Conservation (phyloP, 2,329 filamentous ascomycete species). For the Pyricularia grisea region DNA sequence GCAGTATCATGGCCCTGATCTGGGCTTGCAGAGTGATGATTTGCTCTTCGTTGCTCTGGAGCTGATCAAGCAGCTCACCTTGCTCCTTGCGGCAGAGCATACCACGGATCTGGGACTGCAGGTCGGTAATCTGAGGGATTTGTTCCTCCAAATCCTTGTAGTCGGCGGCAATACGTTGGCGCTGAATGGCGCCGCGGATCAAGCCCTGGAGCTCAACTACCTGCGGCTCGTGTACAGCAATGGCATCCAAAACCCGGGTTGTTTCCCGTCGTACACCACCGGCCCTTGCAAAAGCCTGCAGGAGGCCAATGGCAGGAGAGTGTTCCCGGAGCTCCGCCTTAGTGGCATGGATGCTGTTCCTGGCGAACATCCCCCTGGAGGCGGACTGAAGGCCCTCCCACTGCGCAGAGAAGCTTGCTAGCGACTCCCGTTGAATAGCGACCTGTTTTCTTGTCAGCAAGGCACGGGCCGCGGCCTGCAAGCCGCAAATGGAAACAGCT, state of each 20-base stretch:
- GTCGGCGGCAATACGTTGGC: conserved; percentile 38
- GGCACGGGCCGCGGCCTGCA: conserved; percentile 61
- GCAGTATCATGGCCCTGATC: conserved; percentile 68
- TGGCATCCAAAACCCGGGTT: conserved; percentile 33
- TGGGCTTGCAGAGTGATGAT: conserved; percentile 66
- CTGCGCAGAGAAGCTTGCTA: conserved; percentile 37
- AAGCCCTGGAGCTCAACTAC: conserved; percentile 46
- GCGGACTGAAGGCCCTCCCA: conserved; percentile 42
- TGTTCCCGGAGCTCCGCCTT: conserved; percentile 39
- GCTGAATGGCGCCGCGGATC: conserved; percentile 52
- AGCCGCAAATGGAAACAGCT: conserved; percentile 36
- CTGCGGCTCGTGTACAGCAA: conserved; percentile 34
- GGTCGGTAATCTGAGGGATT: conserved; percentile 42
- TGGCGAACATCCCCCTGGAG: conserved; percentile 37
- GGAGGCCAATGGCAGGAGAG: conserved; percentile 27
- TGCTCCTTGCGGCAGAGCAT: conserved; percentile 52
- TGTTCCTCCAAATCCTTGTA: conserved; percentile 48
- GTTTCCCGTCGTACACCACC: conserved; percentile 43
- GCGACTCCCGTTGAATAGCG: conserved; percentile 36
- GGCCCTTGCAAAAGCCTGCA: conserved; percentile 46
- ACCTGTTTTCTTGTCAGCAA: conserved; percentile 48
- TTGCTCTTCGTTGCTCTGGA: conserved; percentile 58
- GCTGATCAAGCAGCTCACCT: conserved; percentile 54
- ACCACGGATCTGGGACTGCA: conserved; percentile 64
- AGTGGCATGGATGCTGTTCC: conserved; percentile 32